phyloP scores from a whole-genome alignment of 1,284 basidiomycete species.

The Apiotrichum veenhuisii region DNA sequence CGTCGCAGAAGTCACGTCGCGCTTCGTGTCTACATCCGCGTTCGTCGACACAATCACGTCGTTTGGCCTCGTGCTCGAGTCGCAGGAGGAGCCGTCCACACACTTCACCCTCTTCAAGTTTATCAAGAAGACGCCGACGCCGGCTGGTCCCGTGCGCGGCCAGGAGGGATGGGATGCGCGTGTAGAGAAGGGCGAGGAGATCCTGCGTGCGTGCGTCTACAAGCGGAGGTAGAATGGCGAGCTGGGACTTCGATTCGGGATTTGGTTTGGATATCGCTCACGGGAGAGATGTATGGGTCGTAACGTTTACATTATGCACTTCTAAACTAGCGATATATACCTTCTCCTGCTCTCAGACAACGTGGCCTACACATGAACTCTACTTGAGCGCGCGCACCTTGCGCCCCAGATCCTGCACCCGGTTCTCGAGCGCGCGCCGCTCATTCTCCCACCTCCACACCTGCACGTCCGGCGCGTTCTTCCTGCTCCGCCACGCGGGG shows the following conservation, averaged over 20 bases:
- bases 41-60: slow-evolving; percentile 69
- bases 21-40: slow-evolving; percentile 69
- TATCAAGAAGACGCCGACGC: slow-evolving; percentile 59
- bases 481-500: slow-evolving; percentile 65
- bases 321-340: not conserved
- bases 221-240: slow-evolving; percentile 85
- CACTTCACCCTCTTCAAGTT: slow-evolving; percentile 89
- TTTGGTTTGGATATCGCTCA: not conserved
- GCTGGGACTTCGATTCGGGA: too few species aligned
- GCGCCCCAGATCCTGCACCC: slow-evolving; percentile 61
- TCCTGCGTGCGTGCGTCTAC: slow-evolving; percentile 92
- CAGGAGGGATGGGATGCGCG: slow-evolving; percentile 66
- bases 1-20: slow-evolving; percentile 92
- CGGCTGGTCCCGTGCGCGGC: slow-evolving; percentile 41
- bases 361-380: not conserved
- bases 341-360: too few species aligned
- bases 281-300: too few species aligned
- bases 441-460: slow-evolving; percentile 69
- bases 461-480: slow-evolving; percentile 72
- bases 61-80: slow-evolving; percentile 64
- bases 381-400: slow-evolving; percentile 15
- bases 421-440: slow-evolving; percentile 63
- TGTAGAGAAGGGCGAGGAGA: slow-evolving; percentile 58
- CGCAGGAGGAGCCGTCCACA: slow-evolving; percentile 61
- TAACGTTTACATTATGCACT: not conserved